phyloP scores from a whole-genome alignment of 345 rosid species.

The Acer saccharum region DNA sequence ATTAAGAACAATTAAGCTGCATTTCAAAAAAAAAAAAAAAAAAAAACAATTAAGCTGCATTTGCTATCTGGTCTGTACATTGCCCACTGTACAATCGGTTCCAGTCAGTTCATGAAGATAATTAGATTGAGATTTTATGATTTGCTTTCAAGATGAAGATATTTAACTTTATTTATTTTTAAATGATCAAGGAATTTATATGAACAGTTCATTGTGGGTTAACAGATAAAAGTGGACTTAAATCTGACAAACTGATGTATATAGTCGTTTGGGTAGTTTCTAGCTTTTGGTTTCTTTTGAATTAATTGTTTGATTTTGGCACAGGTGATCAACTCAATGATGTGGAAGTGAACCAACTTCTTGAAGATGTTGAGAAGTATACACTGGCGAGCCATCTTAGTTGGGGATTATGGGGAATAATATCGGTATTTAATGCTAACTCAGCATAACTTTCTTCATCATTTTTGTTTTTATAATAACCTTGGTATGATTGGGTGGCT shows the following conservation, averaged over 20 bases:
- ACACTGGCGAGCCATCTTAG: conserved; percentile 60
- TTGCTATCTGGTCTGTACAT: background rate
- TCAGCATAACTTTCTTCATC: conserved; percentile 4
- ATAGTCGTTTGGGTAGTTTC: background rate
- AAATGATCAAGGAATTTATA: conserved; percentile 12
- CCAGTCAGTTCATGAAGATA: background rate
- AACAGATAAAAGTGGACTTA: conserved; percentile 4
- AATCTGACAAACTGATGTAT: background rate
- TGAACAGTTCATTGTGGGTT: conserved; percentile 4
- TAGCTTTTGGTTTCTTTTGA: background rate
- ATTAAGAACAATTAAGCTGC: conserved; percentile 5
- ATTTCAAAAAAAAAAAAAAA: background rate
- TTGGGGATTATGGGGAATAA: conserved; percentile 81
- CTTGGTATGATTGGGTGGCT: background rate
- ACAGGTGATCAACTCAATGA: conserved; percentile 41
- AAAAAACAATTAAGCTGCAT: conserved; percentile 5
- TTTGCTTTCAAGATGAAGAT: background rate
- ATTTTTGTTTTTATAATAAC: background rate
- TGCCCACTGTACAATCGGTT: background rate
- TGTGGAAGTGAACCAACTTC: conserved; percentile 40
- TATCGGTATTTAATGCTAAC: conserved; percentile 40
- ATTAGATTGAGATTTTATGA: background rate
- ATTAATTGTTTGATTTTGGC: conserved; percentile 29
- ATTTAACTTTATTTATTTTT: background rate
- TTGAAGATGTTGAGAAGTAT: conserved; percentile 52